Conservation (phyloP, 1,284 basidiomycete species). For the Ustilago sp. region DNA sequence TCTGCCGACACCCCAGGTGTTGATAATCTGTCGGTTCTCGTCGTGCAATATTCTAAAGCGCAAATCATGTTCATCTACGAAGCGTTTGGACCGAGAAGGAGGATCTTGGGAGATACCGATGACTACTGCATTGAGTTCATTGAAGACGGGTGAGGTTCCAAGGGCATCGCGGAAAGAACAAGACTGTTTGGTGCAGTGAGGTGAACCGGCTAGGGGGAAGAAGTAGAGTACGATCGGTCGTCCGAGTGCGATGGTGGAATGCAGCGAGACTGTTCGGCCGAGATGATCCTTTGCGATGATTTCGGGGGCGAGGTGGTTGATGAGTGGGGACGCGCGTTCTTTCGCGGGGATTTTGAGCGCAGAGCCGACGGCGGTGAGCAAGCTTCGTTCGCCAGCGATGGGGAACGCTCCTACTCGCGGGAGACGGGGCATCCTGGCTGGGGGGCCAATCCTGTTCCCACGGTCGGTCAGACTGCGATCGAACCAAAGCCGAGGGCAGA, state of each 20-base stretch:
- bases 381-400: slow-evolving; percentile 47
- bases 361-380: slow-evolving; percentile 44
- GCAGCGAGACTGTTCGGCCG: slow-evolving; percentile 52
- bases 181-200: slow-evolving; percentile 58
- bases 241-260: slow-evolving; percentile 57
- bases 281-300: slow-evolving; percentile 56
- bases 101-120: slow-evolving; percentile 63
- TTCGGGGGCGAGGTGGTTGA: slow-evolving; percentile 58
- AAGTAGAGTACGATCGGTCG: slow-evolving; percentile 63
- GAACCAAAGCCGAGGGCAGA: no score
- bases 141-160: slow-evolving; percentile 55
- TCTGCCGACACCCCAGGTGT: slow-evolving; percentile 49
- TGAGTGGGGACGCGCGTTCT: slow-evolving; percentile 44
- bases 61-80: slow-evolving; percentile 59
- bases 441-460: no score
- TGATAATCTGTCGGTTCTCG: slow-evolving; percentile 45
- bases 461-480: no score
- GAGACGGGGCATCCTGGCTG: slow-evolving; percentile 37
- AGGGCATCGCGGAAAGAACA: slow-evolving; percentile 62
- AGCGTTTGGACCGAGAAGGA: slow-evolving; percentile 32
- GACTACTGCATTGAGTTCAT: slow-evolving; percentile 60
- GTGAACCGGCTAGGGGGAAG: slow-evolving; percentile 63
- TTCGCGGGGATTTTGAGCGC: slow-evolving; percentile 51
- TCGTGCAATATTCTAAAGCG: slow-evolving; percentile 57
- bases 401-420: slow-evolving; percentile 53